Conservation (phyloP, 768 basidiomycete species). For the Austroboletus festivus region DNA sequence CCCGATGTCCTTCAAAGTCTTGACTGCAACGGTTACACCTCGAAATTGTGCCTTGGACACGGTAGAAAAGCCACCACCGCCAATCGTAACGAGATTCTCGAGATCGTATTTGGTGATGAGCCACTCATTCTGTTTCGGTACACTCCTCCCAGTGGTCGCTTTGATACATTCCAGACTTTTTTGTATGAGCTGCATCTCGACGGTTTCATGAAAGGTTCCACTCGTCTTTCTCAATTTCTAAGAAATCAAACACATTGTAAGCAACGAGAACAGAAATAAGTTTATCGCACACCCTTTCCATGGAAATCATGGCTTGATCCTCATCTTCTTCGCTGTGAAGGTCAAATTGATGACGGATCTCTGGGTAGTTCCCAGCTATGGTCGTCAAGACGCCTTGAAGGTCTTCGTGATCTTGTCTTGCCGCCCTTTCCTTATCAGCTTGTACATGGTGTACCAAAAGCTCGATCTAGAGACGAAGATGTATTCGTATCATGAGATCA, state of each 20-base stretch:
- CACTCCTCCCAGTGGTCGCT: slow-evolving; percentile 2
- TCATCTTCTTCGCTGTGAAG: not conserved
- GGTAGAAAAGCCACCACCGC: slow-evolving; percentile 23
- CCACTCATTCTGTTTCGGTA: slow-evolving; percentile 14
- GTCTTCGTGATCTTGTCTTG: too few species aligned
- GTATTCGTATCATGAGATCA: too few species aligned
- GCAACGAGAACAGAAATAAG: too few species aligned
- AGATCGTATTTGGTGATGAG: slow-evolving; percentile 27
- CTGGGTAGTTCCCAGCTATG: not conserved
- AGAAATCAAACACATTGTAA: not conserved
- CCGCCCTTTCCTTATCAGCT: not conserved
- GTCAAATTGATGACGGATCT: not conserved
- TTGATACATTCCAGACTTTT: slow-evolving; percentile 3
- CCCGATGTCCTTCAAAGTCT: not conserved
- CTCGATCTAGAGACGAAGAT: not conserved
- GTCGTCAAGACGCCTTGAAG: not conserved
- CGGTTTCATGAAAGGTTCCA: not conserved
- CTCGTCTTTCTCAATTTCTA: slow-evolving; percentile 1
- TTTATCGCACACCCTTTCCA: slow-evolving; percentile 2
- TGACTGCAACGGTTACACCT: slow-evolving; percentile 3
- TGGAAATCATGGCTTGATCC: slow-evolving; percentile 4
- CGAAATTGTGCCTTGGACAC: slow-evolving; percentile 4
- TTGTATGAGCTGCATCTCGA: slow-evolving; percentile 2
- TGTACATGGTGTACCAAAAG: not conserved
- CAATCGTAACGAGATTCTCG: slow-evolving; percentile 22